Conservation (phyloP, 2,329 filamentous ascomycete genomes). For the Clonostachys solani region DNA sequence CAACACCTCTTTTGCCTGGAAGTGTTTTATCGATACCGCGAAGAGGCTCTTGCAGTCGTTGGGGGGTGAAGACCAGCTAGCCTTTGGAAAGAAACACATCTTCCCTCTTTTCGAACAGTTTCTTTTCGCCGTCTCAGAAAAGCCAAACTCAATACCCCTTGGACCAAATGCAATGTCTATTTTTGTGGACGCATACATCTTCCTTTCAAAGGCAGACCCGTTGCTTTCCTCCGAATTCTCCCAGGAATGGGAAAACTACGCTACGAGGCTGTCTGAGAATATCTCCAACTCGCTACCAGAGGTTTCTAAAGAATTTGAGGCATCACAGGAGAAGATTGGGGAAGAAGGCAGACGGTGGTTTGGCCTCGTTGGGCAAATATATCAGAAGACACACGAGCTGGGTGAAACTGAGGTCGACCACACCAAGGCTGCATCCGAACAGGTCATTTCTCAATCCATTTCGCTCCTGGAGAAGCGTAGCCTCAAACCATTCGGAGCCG, state of each 20-base stretch:
- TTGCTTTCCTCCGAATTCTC: constrained; percentile 43
- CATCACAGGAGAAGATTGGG: constrained; percentile 66
- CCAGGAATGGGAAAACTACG: constrained; percentile 49
- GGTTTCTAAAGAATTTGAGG: constrained; percentile 70
- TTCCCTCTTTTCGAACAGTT: constrained; percentile 53
- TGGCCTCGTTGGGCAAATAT: constrained; percentile 44
- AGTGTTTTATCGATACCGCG: constrained; percentile 64
- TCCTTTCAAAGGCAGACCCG: constrained; percentile 33
- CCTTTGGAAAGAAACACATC: constrained; percentile 43
- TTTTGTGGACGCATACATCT: constrained; percentile 41
- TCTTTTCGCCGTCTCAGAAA: constrained; percentile 38
- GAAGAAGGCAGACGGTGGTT: constrained; percentile 67
- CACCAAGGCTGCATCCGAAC: constrained; percentile 17
- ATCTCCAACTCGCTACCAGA: constrained; percentile 77
- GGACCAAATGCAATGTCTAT: constrained; percentile 28
- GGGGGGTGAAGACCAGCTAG: constrained; percentile 36
- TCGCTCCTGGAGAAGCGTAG: constrained; percentile 43
- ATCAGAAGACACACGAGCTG: constrained; percentile 19
- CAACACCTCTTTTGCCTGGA: constrained; percentile 69
- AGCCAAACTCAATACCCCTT: constrained; percentile 21
- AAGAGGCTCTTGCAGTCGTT: constrained; percentile 46
- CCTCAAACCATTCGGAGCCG: constrained; percentile 53
- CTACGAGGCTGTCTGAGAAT: constrained; percentile 46
- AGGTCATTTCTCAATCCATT: constrained; percentile 26
- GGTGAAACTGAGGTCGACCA: constrained; percentile 17